Evolutionary conservation across 495 filamentous ascomycete genomes (phyloP), one percentile per base, ranked within the genome.

Genomic region (Venustampulla echinocandica): DNA sequence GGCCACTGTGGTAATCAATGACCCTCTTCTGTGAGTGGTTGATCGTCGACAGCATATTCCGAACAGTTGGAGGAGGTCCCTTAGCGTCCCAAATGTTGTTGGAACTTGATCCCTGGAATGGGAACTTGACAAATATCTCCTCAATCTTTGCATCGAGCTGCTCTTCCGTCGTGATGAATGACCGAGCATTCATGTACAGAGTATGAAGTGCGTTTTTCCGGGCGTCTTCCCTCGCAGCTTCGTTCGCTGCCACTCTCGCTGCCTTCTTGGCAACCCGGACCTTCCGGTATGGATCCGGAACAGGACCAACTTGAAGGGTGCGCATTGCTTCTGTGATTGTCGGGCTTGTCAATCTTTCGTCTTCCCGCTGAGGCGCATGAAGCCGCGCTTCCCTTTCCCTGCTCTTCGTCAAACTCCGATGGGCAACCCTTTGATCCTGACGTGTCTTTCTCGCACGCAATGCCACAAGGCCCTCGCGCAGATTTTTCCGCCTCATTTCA

Each of bases 181-280:
- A 58, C 17, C 76, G 69, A 2, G 81, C 79, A 52, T 81, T 71
- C 67, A 81, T 76, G 58, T 85, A 84, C 4, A 86, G 64, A 1
- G 68, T 69, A 24, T 85, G 80, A 24, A 86, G 48, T 18, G 72
- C 59, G 22, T 75, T 65, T 39, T 62, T 58, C 19, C 72, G 64
- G 35, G 67, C 57, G 17, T 62, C 58, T 14, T 61, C 57, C 53
- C 68, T 69, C 33, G 58, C 38, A 3, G 56, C 55, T 49, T 66
- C 54, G 34, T 64, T 64, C n/a, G 53, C 54, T 41, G 65, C 61
- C 25, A 73, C 49, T 10, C 66, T 68, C 14, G 56, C 61, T 11
- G 25, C 19, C 37, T 62, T 60, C 3, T 63, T 64, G 37, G 64
- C 68, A 2, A 69, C 54, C 32, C 53, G 59, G 10, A 37, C 38